These are phyloP conservation scores for Plectosphaerella plurivora DNA, from an alignment of 2,329 filamentous ascomycete species.

Conservation along the genomic window DNA sequence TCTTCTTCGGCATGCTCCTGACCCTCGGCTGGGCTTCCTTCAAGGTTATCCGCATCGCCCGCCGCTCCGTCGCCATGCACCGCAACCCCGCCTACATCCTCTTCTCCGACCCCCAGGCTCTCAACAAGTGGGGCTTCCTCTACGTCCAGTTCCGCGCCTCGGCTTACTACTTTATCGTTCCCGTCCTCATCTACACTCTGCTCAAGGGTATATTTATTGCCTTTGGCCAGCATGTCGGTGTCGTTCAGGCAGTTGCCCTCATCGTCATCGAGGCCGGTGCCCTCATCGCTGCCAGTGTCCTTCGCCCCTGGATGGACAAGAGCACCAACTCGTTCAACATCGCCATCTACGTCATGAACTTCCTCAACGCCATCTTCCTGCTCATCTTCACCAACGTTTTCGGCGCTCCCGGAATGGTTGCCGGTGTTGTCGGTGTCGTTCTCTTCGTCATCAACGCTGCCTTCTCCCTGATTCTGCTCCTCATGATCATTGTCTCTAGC, in stretches of 20 bases:
- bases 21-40: constrained; percentile 81
- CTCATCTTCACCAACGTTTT: constrained; percentile 87
- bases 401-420: constrained; percentile 75
- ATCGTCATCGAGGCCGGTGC: constrained; percentile 77
- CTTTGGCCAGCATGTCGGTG: constrained; percentile 66
- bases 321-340: constrained; percentile 97
- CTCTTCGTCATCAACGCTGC: constrained; percentile 88
- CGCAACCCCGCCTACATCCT: constrained; percentile 96
- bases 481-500: constrained; percentile 66
- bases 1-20: constrained; percentile 73
- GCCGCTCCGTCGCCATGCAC: constrained; percentile 84
- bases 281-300: constrained; percentile 71
- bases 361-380: constrained; percentile 84
- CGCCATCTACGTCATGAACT: constrained; percentile 83
- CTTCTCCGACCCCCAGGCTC: constrained; percentile 84
- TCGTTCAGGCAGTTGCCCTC: constrained; percentile 78
- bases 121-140: constrained; percentile 98
- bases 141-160: constrained; percentile 96
- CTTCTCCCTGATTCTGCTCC: constrained; percentile 75
- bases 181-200: constrained; percentile 70
- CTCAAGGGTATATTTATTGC: constrained; percentile 87
- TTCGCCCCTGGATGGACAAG: constrained; percentile 98
- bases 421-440: constrained; percentile 82
- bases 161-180: constrained; percentile 91
- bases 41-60: constrained; percentile 86